Conservation (phyloP, 108 stramenopile species). For the Parietichytrium sp. region DNA sequence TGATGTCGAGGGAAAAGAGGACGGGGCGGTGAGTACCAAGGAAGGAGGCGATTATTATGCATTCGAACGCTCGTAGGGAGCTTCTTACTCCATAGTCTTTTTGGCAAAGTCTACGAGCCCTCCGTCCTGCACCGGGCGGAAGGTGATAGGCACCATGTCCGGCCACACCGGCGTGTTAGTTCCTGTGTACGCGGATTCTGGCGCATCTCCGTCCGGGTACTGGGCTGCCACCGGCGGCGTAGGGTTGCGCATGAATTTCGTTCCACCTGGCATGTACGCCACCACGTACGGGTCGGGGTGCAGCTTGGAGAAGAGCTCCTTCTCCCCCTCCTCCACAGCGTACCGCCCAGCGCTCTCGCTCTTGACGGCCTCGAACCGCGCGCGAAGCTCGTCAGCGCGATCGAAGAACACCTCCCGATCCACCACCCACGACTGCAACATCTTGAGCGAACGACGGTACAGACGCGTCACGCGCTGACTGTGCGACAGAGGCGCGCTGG, state of each 20-base stretch:
- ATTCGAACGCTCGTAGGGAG: no score
- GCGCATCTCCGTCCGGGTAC: conserved; percentile 43
- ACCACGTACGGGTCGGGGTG: conserved; percentile 49
- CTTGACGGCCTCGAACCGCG: conserved; percentile 39
- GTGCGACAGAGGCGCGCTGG: conserved; percentile 32
- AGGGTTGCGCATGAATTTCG: conserved; percentile 55
- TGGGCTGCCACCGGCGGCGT: conserved; percentile 39
- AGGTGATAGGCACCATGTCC: conserved; percentile 14
- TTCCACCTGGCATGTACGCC: conserved; percentile 50
- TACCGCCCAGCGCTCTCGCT: not conserved
- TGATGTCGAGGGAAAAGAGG: no score
- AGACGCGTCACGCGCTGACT: conserved; percentile 39
- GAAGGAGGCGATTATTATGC: no score
- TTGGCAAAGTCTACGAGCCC: conserved; percentile 33
- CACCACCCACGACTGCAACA: not conserved
- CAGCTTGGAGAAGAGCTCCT: not conserved
- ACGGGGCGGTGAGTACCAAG: no score
- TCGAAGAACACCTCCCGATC: not conserved
- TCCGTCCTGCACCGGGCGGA: not conserved
- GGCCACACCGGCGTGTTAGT: conserved; percentile 39
- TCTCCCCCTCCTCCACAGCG: conserved; percentile 36
- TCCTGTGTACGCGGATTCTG: conserved; percentile 36
- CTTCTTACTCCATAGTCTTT: not conserved
- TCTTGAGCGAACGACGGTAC: conserved; percentile 29
- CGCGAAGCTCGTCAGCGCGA: conserved; percentile 7